phyloP scores from a whole-genome alignment of 148 eudicot species.

The Cornus florida region DNA sequence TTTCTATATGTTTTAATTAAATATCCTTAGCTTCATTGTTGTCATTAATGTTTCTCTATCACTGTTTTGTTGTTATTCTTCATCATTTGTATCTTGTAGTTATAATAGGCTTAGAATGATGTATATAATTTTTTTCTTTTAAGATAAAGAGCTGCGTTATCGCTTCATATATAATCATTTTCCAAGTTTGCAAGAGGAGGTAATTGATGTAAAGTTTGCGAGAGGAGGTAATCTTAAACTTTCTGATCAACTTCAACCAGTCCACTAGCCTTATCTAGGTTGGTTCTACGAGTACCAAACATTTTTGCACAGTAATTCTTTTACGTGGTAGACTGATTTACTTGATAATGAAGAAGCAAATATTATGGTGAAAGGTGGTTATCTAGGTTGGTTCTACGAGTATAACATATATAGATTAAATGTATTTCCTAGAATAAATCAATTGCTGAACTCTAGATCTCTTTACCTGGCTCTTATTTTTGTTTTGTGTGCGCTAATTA shows the following conservation, averaged over 20 bases:
- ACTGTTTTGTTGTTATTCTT: neutral
- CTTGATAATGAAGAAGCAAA: neutral
- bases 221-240: no score
- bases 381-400: no score
- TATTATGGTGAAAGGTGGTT: neutral
- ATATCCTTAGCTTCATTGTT: neutral
- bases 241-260: neutral
- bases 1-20: neutral
- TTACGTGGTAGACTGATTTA: no score
- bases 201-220: no score
- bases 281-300: neutral
- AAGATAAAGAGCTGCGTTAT: constrained; percentile 83
- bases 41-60: neutral
- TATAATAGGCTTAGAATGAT: constrained; percentile 9
- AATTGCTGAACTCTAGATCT: constrained; percentile 6
- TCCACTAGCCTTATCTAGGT: neutral
- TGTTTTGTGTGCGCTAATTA: no score
- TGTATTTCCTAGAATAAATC: constrained; percentile 13
- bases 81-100: neutral
- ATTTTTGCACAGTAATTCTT: no score
- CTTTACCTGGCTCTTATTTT: constrained; percentile 18
- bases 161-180: constrained; percentile 86
- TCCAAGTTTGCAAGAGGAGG: constrained; percentile 82
- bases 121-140: constrained; percentile 25
- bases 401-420: neutral